Evolutionary conservation across 2,329 filamentous ascomycete species (phyloP).

Genomic region (Akanthomyces muscarius): DNA sequence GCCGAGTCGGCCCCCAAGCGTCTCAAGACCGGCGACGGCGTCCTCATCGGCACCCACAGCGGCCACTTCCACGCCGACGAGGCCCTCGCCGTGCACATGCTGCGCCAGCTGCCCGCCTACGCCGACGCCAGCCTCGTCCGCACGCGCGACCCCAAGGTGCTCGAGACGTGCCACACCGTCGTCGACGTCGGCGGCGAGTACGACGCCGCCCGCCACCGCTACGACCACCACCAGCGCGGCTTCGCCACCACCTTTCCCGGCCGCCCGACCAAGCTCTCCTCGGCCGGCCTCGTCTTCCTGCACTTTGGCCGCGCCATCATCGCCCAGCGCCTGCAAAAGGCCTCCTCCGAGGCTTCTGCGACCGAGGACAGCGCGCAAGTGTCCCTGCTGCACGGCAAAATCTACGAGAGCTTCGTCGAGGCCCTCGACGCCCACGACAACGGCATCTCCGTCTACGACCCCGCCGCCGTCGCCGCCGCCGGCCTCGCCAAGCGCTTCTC

Average conservation of each 20-base stretch:
- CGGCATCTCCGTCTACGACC: slow-evolving; percentile 79
- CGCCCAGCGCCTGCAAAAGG: slow-evolving; percentile 41
- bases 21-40: slow-evolving; percentile 60
- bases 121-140: slow-evolving; percentile 69
- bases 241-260: slow-evolving; percentile 83
- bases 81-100: slow-evolving; percentile 92
- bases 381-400: slow-evolving; percentile 73
- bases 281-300: slow-evolving; percentile 90
- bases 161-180: slow-evolving; percentile 85
- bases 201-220: slow-evolving; percentile 70
- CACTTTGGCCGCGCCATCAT: slow-evolving; percentile 90
- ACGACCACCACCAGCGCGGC: slow-evolving; percentile 95
- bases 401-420: slow-evolving; percentile 92
- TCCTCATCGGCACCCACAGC: slow-evolving; percentile 89
- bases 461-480: slow-evolving; percentile 61
- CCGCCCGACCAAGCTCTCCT: slow-evolving; percentile 83
- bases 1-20: slow-evolving; percentile 73
- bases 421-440: slow-evolving; percentile 98
- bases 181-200: slow-evolving; percentile 98
- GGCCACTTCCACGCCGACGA: slow-evolving; percentile 99
- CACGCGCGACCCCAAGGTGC: slow-evolving; percentile 75
- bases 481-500: slow-evolving; percentile 79
- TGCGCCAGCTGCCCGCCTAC: slow-evolving; percentile 84
- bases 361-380: slow-evolving; percentile 63
- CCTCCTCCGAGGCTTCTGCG: slow-evolving; percentile 38